Base-by-base conservation (phyloP, 768 basidiomycete species). In the Tulasnella sp. region DNA sequence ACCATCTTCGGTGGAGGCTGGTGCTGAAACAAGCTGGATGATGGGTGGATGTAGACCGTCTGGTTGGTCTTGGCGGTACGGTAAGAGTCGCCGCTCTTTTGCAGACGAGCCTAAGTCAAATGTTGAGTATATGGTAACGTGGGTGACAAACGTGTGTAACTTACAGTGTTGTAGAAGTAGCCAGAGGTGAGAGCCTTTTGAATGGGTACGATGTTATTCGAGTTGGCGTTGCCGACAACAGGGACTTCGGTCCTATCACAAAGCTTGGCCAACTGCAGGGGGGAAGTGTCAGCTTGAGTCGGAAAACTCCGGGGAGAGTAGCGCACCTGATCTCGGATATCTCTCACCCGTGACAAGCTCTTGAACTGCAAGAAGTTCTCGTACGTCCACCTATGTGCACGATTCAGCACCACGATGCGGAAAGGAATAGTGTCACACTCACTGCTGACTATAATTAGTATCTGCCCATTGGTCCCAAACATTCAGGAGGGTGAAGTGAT, bases 401-500 rank as follows among this genome's bases (percentile, higher is more conserved):
- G 3, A 35, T 17, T 49, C 29, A 49, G 48, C 29, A 32, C 2
- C 25, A 31, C n/a, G 27, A 25, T n/a, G 15, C 21, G 11, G 12
- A 15, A 1, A 11, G n/a, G 14, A 31, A 11, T 14, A 49, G 31
- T 35, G 23, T 17, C 11, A 9, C 11, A 61, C 64, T 55, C 65
- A 96, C 64, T 93, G 89, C 67, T 97, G 90, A 19, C 90, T 93
- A 67, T 92, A 98, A 65, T 91, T 91, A 21, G 93, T 89, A 61
- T 99, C 96, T 17, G 87, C 87, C 96, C 96, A 99, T 66, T 97
- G 93, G 67, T 97, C 93, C 86, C 92, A 98, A 11, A 98, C 90
- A 67, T 98, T 98, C 25, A 99, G 76, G 21, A 99, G 70, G 5
- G 94, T 98, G 67, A 98, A 99, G 71, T 98, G 96, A 65, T 99